These are phyloP conservation scores for Berkeleyomyces rouxiae DNA, from an alignment of 2,329 filamentous ascomycete species.

Conservation along the genomic window DNA sequence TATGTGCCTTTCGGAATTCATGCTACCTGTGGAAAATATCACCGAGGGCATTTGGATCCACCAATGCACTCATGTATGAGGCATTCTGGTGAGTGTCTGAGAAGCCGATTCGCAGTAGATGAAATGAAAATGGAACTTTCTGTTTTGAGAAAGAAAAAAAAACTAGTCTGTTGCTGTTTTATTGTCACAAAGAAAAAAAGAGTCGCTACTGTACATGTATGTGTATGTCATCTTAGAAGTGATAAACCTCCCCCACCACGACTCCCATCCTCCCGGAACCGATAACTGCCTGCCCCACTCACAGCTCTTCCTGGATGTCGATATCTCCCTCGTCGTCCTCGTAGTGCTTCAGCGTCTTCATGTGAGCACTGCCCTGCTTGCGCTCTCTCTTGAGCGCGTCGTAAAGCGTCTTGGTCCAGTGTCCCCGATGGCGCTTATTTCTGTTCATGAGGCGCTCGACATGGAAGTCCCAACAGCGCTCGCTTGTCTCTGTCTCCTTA, in stretches of 20 bases:
- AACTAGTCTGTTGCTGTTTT: neutral
- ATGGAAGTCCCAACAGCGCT: slow-evolving; percentile 44
- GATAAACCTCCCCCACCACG: neutral
- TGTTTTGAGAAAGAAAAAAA: too few relatives aligned
- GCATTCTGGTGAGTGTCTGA: too few relatives aligned
- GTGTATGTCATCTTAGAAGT: neutral
- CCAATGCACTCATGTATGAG: too few relatives aligned
- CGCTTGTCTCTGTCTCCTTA: slow-evolving; percentile 20
- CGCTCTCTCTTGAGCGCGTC: slow-evolving; percentile 22
- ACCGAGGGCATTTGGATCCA: too few relatives aligned
- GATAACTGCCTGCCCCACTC: neutral
- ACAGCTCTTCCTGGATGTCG: slow-evolving; percentile 13
- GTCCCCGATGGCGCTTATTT: slow-evolving; percentile 22
- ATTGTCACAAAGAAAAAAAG: neutral
- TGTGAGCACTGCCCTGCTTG: slow-evolving; percentile 16
- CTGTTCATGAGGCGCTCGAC: slow-evolving; percentile 25
- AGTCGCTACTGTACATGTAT: neutral
- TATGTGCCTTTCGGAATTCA: too few relatives aligned
- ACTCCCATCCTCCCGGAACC: neutral
- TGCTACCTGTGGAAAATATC: too few relatives aligned
- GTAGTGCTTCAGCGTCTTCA: slow-evolving; percentile 16
- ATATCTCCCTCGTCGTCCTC: slow-evolving; percentile 14
- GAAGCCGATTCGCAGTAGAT: too few relatives aligned
- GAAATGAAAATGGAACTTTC: too few relatives aligned
- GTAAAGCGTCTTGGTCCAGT: slow-evolving; percentile 32